Percentiles rank a stretch among this genome's conserved stretches.
Evolutionary conservation across 495 filamentous ascomycete genomes (phyloP).

Genomic region (Barbatosphaeria neglecta): DNA sequence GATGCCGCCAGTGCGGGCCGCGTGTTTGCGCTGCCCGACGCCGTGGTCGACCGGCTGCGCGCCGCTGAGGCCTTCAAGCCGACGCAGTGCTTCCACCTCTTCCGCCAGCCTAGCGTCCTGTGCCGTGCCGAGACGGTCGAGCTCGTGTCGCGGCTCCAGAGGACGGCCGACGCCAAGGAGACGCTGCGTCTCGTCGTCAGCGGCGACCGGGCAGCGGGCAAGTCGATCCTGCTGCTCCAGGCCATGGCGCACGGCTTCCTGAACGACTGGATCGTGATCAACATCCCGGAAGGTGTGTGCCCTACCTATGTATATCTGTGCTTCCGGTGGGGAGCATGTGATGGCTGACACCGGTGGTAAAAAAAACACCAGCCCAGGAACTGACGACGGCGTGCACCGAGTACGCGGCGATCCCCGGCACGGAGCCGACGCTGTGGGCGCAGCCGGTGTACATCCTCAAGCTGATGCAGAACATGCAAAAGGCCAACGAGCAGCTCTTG

Average conservation of each 20-base stretch:
- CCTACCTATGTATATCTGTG: too few species aligned
- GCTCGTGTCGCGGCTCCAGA: conserved; percentile 48
- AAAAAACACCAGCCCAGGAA: conserved; percentile 53
- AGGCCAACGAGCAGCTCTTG: conserved; percentile 62
- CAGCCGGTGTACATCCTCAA: conserved; percentile 66
- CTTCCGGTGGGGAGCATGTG: too few species aligned
- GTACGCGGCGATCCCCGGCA: conserved; percentile 56
- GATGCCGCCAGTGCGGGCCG: conserved; percentile 44
- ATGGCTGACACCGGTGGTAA: too few species aligned
- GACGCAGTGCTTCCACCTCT: conserved; percentile 81
- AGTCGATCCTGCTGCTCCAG: conserved; percentile 77
- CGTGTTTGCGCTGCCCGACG: conserved; percentile 58
- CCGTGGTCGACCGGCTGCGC: conserved; percentile 65
- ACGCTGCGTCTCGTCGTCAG: conserved; percentile 56
- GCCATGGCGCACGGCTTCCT: conserved; percentile 71
- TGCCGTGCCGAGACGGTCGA: conserved; percentile 64
- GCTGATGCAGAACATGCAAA: conserved; percentile 56
- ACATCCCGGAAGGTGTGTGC: conserved; percentile 77
- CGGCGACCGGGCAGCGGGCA: conserved; percentile 65
- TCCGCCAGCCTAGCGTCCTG: conserved; percentile 65
- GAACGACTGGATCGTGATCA: conserved; percentile 79
- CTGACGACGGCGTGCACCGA: conserved; percentile 65
- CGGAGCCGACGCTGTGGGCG: conserved; percentile 48
- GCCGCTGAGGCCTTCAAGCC: conserved; percentile 79
- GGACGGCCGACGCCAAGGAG: conserved; percentile 41